Conservation (phyloP, 2,329 filamentous ascomycete species). For the Verticillium klebahnii region DNA sequence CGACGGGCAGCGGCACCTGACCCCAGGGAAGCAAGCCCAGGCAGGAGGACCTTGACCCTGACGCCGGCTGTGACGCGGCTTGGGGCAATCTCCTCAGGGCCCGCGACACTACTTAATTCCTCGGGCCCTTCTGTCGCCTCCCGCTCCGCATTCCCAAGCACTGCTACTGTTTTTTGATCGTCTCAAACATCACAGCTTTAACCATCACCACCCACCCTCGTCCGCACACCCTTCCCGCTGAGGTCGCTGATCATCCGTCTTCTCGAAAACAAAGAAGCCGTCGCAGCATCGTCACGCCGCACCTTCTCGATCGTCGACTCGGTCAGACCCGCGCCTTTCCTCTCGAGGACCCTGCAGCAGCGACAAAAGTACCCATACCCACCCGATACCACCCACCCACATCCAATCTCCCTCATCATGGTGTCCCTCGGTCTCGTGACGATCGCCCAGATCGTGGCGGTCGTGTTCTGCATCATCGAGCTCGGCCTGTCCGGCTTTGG, state of each 20-base stretch:
- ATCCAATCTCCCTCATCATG: slow-evolving; percentile 1
- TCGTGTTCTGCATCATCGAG: slow-evolving; percentile 66
- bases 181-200: not conserved
- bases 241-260: not conserved
- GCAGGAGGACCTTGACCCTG: not conserved
- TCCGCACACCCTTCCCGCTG: not conserved
- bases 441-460: slow-evolving; percentile 55
- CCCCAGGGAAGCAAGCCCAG: not conserved
- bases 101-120: not conserved
- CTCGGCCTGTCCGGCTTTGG: slow-evolving; percentile 72
- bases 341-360: not conserved
- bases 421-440: slow-evolving; percentile 5
- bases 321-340: not conserved
- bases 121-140: not conserved
- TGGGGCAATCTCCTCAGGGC: not conserved
- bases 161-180: not conserved
- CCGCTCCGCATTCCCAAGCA: not conserved
- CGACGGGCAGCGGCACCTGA: not conserved
- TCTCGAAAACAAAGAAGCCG: not conserved
- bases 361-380: not conserved
- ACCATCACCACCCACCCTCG: not conserved
- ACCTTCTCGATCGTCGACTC: not conserved
- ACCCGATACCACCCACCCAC: not conserved
- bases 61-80: not conserved
- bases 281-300: not conserved